These are phyloP conservation scores for Alternaria alternata DNA, from an alignment of 2,329 filamentous ascomycete genomes.

Conservation along the genomic window DNA sequence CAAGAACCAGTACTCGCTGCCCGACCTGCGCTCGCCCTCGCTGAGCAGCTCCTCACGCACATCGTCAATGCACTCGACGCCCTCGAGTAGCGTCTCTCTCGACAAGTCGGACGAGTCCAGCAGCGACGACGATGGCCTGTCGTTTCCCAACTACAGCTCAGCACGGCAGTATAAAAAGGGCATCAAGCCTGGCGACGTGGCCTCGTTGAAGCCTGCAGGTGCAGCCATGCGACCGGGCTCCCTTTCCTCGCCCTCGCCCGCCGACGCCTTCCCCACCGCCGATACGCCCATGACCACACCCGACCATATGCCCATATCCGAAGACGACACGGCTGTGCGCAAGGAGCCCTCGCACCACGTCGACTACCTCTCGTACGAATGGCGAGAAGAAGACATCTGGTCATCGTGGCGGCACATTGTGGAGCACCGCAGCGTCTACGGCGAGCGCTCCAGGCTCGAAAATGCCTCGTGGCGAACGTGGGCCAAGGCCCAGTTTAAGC, in stretches of 20 bases:
- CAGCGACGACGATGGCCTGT: conserved; percentile 54
- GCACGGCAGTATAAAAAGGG: conserved; percentile 25
- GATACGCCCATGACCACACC: conserved; percentile 62
- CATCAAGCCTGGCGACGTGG: conserved; percentile 4
- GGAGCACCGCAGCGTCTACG: conserved; percentile 78
- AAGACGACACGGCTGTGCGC: conserved; percentile 81
- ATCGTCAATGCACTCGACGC: conserved; percentile 69
- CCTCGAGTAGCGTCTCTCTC: conserved; percentile 69
- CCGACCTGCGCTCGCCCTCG: conserved; percentile 49
- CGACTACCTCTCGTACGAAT: conserved; percentile 93
- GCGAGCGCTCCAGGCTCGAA: conserved; percentile 82
- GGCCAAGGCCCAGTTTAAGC: conserved; percentile 88
- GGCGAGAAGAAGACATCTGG: conserved; percentile 97
- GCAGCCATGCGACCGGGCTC: conserved; percentile 46
- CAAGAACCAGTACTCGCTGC: conserved; percentile 45
- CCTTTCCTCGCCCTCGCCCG: conserved; percentile 62
- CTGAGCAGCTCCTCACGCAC: conserved; percentile 48
- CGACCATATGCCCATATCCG: conserved; percentile 64
- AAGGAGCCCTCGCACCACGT: conserved; percentile 84
- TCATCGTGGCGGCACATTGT: conserved; percentile 95
- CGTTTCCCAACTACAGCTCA: conserved; percentile 55
- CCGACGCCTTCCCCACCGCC: conserved; percentile 54
- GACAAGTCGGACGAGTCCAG: conserved; percentile 61
- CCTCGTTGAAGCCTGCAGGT: conserved; percentile 50
- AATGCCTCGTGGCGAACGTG: conserved; percentile 98